Evolutionary conservation across 495 filamentous ascomycete genomes (phyloP).

Genomic region (Xanthoparmelia taractica): DNA sequence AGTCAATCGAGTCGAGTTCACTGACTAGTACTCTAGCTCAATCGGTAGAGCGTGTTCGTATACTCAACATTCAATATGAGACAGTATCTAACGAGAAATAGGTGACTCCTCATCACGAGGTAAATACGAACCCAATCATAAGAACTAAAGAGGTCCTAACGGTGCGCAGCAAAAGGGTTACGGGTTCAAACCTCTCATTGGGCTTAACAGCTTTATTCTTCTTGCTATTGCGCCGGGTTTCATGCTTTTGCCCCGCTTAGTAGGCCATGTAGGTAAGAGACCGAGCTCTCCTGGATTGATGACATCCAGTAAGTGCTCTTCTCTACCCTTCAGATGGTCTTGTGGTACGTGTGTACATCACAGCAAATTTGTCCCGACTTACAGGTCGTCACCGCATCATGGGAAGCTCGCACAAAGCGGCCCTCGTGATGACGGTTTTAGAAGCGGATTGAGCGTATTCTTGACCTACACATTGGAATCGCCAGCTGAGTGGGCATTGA

Average conservation of each 20-base stretch:
- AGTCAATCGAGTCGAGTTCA: background rate
- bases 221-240: background rate
- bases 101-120: background rate
- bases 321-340: background rate
- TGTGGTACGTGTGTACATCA: background rate
- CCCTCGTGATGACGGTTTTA: conserved; percentile 99
- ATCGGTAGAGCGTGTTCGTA: background rate
- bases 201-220: background rate
- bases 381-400: conserved; percentile 99
- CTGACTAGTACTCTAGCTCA: background rate
- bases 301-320: background rate
- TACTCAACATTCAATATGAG: background rate
- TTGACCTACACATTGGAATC: conserved; percentile 86
- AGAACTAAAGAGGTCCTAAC: background rate
- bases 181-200: background rate
- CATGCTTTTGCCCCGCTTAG: background rate
- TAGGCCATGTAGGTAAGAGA: background rate
- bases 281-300: background rate
- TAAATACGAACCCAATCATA: background rate
- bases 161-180: background rate
- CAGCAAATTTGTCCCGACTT: conserved; percentile 57
- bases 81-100: background rate
- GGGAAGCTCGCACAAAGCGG: conserved; percentile 58
- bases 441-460: conserved; percentile 65
- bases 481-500: conserved; percentile 60